A percentile compares a stretch with the other conserved stretches of the same genome.
Evolutionary conservation across 2,329 filamentous ascomycete genomes (phyloP).

Genomic region (Arthroderma sp.): DNA sequence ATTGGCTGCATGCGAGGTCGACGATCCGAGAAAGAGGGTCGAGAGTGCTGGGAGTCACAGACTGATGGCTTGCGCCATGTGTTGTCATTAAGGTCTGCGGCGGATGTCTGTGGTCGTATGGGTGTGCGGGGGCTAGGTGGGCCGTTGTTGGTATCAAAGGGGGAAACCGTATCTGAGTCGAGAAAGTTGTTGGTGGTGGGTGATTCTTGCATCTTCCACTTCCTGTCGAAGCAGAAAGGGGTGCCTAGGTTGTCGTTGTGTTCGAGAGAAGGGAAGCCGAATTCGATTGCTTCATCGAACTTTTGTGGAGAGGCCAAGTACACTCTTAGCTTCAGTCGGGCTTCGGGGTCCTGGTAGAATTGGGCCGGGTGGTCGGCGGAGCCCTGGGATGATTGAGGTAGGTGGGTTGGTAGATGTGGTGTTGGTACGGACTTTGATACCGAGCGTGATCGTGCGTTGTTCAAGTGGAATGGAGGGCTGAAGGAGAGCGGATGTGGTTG

Average conservation of each 20-base stretch:
- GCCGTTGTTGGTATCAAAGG: neutral
- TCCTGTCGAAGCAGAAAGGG: slow-evolving; percentile 18
- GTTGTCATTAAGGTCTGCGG: neutral
- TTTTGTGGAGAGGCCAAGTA: slow-evolving; percentile 85
- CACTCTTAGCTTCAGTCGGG: slow-evolving; percentile 69
- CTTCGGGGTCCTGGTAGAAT: slow-evolving; percentile 84
- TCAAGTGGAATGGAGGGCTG: neutral
- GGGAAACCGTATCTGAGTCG: neutral
- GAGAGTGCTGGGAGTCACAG: neutral
- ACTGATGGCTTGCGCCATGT: slow-evolving; percentile 2
- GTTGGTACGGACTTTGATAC: slow-evolving; percentile 30
- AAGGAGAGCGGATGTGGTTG: slow-evolving; percentile 26
- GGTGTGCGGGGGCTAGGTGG: neutral
- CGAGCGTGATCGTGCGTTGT: slow-evolving; percentile 25
- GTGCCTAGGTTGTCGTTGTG: slow-evolving; percentile 22
- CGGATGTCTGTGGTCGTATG: slow-evolving; percentile 9
- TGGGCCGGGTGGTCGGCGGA: slow-evolving; percentile 60
- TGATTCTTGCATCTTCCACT: slow-evolving; percentile 34
- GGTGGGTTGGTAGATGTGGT: slow-evolving; percentile 25
- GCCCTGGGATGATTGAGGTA: slow-evolving; percentile 40
- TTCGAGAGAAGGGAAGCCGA: slow-evolving; percentile 60
- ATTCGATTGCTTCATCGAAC: slow-evolving; percentile 90
- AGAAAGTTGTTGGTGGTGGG: slow-evolving; percentile 14
- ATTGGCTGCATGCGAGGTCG: slow-evolving; percentile 18
- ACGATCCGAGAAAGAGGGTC: slow-evolving; percentile 11